These are phyloP conservation scores for Teratosphaeria epicoccoides DNA, from an alignment of 2,329 filamentous ascomycete species.

Conservation along the genomic window DNA sequence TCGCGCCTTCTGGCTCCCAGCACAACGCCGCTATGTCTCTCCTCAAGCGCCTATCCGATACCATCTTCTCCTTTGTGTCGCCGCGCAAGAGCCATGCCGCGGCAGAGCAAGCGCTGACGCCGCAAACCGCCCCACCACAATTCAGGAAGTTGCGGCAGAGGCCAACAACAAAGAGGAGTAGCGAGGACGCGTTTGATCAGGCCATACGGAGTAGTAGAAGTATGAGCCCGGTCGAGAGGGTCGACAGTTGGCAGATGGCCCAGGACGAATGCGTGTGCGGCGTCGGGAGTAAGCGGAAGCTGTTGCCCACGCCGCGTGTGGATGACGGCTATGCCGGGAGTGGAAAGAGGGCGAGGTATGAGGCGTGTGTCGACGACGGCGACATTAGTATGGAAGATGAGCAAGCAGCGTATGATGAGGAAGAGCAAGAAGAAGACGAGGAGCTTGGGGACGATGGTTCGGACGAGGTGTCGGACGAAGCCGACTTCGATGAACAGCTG, in stretches of 20 bases:
- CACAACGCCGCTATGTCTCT: conserved; percentile 5
- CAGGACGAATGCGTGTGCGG: conserved; percentile 4
- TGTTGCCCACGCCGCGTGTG: conserved; percentile 9
- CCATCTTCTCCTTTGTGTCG: conserved; percentile 34
- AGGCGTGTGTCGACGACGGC: conserved; percentile 4
- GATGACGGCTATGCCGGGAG: conserved; percentile 3
- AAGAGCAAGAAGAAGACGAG: conserved; percentile 3
- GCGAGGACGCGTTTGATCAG: conserved; percentile 9
- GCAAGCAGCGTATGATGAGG: conserved; percentile 3
- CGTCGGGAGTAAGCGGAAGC: conserved; percentile 12
- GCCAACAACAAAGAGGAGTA: conserved; percentile 11
- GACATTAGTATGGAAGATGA: neutral
- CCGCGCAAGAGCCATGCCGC: conserved; percentile 29
- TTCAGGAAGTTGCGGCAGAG: conserved; percentile 23
- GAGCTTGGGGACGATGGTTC: neutral
- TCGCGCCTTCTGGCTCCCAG: neutral
- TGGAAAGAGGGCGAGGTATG: conserved; percentile 13
- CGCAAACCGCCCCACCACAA: conserved; percentile 4
- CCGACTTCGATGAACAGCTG: conserved; percentile 3
- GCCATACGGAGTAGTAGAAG: conserved; percentile 13
- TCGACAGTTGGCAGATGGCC: conserved; percentile 14
- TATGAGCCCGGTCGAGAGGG: conserved; percentile 25
- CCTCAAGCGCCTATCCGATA: conserved; percentile 24
- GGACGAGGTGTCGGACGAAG: neutral
- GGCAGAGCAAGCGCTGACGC: conserved; percentile 2